Percentiles rank a stretch among this genome's conserved stretches.
These are phyloP conservation scores for Thielaviopsis ethacetica DNA, from an alignment of 2,329 filamentous ascomycete genomes.

Conservation along the genomic window DNA sequence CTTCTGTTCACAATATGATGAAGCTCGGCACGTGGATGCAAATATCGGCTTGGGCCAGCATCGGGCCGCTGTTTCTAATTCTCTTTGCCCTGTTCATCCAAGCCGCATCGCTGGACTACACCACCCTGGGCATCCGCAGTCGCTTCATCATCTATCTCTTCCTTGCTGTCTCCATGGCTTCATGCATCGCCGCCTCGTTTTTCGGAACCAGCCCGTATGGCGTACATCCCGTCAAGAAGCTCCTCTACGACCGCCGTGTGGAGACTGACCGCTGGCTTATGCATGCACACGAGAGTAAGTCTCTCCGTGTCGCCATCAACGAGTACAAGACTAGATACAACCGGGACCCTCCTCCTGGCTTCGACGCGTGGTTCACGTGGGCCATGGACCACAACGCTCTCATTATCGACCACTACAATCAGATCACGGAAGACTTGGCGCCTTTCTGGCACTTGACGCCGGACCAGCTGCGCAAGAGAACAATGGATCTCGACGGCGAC, in stretches of 20 bases:
- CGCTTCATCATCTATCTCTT: constrained; percentile 17
- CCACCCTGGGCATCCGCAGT: constrained; percentile 1
- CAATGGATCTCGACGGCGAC: constrained; percentile 22
- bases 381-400: constrained; percentile 51
- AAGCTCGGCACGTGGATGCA: constrained; percentile 15
- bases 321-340: constrained; percentile 38
- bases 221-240: constrained; percentile 30
- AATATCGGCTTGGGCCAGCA: constrained; percentile 3
- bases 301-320: constrained; percentile 27
- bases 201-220: constrained; percentile 6
- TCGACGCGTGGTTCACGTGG: constrained; percentile 72
- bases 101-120: constrained; percentile 6
- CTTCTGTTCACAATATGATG: constrained; percentile 9
- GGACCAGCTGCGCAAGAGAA: constrained; percentile 46
- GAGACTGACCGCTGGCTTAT: constrained; percentile 33
- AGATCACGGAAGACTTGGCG: constrained; percentile 55
- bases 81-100: constrained; percentile 4
- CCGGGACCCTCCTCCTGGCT: constrained; percentile 60
- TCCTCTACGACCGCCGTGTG: constrained; percentile 32
- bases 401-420: constrained; percentile 67
- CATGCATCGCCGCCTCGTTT: constrained; percentile 16
- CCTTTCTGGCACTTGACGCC: constrained; percentile 67
- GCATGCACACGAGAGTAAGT: constrained; percentile 30
- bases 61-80: constrained; percentile 20
- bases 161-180: constrained; percentile 23